These are phyloP conservation scores for Marsdenia floribunda DNA, from an alignment of 257 asterid genomes.

Conservation along the genomic window DNA sequence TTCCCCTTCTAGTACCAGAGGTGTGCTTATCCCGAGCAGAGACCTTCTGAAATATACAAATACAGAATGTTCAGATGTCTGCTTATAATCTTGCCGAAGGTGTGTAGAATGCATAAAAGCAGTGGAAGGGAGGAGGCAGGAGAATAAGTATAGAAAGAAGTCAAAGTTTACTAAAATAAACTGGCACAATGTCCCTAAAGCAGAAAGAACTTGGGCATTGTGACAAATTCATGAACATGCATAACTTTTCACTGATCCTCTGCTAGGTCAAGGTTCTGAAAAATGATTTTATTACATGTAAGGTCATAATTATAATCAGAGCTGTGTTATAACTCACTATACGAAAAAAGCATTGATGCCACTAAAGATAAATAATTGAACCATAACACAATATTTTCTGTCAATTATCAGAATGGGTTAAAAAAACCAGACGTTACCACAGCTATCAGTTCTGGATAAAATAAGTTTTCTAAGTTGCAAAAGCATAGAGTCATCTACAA, in stretches of 20 bases:
- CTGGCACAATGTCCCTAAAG: neutral
- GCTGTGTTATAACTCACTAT: too few relatives aligned
- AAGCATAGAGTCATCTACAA: neutral
- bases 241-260: neutral
- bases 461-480: neutral
- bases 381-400: neutral
- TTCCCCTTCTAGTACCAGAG: constrained; percentile 70
- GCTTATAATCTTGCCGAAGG: neutral
- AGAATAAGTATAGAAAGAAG: neutral
- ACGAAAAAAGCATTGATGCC: too few relatives aligned
- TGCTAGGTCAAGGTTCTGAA: neutral
- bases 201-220: neutral
- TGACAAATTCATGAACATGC: neutral
- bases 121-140: neutral
- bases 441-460: neutral
- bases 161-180: neutral
- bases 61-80: constrained; percentile 9
- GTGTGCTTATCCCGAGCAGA: constrained; percentile 66
- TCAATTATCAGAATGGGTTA: neutral
- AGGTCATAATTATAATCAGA: neutral
- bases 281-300: neutral
- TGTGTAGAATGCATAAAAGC: neutral
- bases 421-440: neutral
- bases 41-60: constrained; percentile 47
- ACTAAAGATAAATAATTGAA: neutral